Evolutionary conservation across 1,284 basidiomycete species (phyloP), one percentile per base, ranked within the genome.

Genomic region (Heterobasidion irregulare): DNA sequence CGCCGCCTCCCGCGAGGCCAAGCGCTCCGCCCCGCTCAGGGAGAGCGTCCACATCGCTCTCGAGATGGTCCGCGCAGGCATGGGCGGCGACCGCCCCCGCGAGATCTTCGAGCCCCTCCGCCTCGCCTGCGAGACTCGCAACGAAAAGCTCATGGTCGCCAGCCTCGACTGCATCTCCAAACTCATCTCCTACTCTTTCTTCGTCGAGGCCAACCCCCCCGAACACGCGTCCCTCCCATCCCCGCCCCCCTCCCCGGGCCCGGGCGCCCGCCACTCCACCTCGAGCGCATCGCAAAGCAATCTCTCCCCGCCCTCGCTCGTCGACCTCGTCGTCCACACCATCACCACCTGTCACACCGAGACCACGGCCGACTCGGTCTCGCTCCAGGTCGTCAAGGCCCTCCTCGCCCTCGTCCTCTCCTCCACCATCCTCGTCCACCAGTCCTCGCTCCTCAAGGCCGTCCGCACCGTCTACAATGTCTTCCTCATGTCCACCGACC

Each of bases 91-190:
- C 63, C 77, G 72, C 64, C 90, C 90, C 41, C 78, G 91, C 58
- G 89, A 94, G 66, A 90, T 97, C 54, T 94, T 98, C 65, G 92
- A 96, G 66, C 94, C 95, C 13, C 77, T 98, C 54, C 83, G 92
- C 53, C 76, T 98, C 53, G 95, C 94, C 12, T 98, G 94, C 72
- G 94, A 98, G 73, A 96, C 94, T 1, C 82, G 86, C 53, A 90
- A 80, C 60, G 92, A 97, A 67, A 93, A 93, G 63, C 79, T 97
- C 36, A 90, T 94, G 84, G 90, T 96, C 64, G 92, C 93, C 19
- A 94, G 94, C 61, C 76, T 98, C 67, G 95, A 98, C 70, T 94
- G 95, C 64, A 92, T 97, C 57, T 91, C 93, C 50, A 98, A 98
- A 71, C 83, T 98, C 62, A 91, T 98, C 60, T 94, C 93, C 8